Evolutionary conservation across 1,284 basidiomycete species (phyloP), one percentile per base, ranked within the genome.

Genomic region (Retiboletus flavoniger): DNA sequence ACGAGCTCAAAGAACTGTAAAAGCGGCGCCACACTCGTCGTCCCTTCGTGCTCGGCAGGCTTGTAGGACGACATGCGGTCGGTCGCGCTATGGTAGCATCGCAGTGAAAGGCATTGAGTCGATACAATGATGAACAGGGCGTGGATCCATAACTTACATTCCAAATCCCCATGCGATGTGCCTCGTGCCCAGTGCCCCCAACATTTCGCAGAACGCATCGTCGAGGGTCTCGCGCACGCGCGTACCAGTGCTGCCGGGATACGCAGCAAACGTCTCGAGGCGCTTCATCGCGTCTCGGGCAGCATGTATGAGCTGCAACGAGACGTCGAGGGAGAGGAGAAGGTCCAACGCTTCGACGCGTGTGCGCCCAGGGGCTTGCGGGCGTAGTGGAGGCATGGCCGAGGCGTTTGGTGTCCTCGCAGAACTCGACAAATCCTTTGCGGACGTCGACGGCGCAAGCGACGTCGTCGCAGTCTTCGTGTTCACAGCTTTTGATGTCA

Each of bases 1-100:
- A 97, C 95, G 16, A 99, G 79, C 75, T 98, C 96, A 63, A 99
- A 98, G 74, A 99, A 99, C 71, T 98, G 95, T 42, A 98, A 76
- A 2, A 99, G 74, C 0, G 96, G 95, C 0, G 94, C 93, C 1
- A 98, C 94, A 54, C 83, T 85, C 26, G 81, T 84, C 16, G 84
- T 87, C 51, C 83, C 83, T 51, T 86, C 82, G 64, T 94, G 90
- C 60, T 94, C 91, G 0, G 85, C 84, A 0, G 95, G 93, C 65
- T 87, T 87, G 69, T 95, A 97, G n/a, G 80, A 76, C 44, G 79
- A 80, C 93, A 97, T 95, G 63, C 91, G 87, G 51, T 88, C 81
- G 3, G 85, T 90, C 3, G 93, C 93, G 56, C 89, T 95, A 50
- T 16, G 8, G 24, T 13, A 11, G 54, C 24, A 11, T 24, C 36